A percentile compares a stretch with the other conserved stretches of the same genome.
Conservation (phyloP, 225 moss, liverwort and hornwort genomes). For the Neckera pumila region DNA sequence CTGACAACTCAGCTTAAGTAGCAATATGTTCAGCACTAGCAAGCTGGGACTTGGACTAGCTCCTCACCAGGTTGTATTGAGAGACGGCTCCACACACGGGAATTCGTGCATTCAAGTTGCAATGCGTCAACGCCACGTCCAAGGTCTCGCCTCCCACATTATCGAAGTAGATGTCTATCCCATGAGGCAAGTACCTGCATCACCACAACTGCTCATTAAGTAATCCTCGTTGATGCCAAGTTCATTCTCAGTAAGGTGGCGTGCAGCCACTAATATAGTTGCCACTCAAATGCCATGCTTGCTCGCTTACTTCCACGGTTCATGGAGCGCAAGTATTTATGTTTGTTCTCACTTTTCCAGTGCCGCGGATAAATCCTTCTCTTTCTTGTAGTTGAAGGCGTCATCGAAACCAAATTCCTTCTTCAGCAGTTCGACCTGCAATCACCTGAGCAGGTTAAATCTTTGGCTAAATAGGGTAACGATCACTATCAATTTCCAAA, state of each 20-base stretch:
- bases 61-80: conserved; percentile 36
- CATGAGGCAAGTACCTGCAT: conserved; percentile 40
- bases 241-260: too few species aligned
- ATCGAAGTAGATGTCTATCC: conserved; percentile 73
- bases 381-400: conserved; percentile 71
- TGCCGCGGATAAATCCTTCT: conserved; percentile 40
- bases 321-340: not conserved
- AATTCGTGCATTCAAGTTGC: conserved; percentile 34
- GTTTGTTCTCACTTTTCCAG: conserved; percentile 32
- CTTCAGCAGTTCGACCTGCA: conserved; percentile 49
- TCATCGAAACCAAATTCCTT: conserved; percentile 56
- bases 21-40: not conserved
- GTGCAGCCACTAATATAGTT: not conserved
- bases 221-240: not conserved
- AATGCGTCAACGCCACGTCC: conserved; percentile 37
- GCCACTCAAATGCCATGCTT: not conserved
- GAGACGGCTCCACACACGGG: conserved; percentile 48
- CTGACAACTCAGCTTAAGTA: not conserved
- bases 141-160: conserved; percentile 72
- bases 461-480: not conserved
- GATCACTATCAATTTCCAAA: not conserved
- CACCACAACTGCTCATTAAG: not conserved
- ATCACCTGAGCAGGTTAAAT: not conserved
- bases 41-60: not conserved
- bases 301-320: not conserved